Evolutionary conservation across 768 basidiomycete genomes (phyloP).

Genomic region (Mycena galericulata): DNA sequence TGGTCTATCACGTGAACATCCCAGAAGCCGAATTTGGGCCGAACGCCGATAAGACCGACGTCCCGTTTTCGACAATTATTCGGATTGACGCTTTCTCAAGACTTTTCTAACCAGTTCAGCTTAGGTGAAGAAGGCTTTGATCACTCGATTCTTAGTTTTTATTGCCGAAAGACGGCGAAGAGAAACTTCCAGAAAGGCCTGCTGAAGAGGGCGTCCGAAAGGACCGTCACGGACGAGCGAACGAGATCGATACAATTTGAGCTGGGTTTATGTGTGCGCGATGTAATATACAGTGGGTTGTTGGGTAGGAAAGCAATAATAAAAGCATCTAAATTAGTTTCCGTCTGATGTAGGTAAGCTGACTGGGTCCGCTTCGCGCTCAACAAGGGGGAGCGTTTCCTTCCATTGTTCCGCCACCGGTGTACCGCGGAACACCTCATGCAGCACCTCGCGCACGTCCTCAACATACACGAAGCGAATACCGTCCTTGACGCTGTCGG

Average conservation of each 20-base stretch:
- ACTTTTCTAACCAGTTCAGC: too few species aligned
- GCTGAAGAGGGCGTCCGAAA: too few species aligned
- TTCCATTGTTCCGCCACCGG: slow-evolving; percentile 73
- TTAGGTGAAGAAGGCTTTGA: too few species aligned
- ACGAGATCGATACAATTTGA: slow-evolving; percentile 27
- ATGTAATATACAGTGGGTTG: slow-evolving; percentile 16
- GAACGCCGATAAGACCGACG: too few species aligned
- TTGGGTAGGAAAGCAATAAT: background rate
- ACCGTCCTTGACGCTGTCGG: slow-evolving; percentile 94
- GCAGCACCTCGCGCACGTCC: slow-evolving; percentile 89
- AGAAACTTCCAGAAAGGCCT: too few species aligned
- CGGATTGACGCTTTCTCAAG: too few species aligned
- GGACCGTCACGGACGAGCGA: too few species aligned
- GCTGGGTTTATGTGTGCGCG: slow-evolving; percentile 18
- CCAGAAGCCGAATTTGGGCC: too few species aligned
- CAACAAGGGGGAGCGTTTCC: slow-evolving; percentile 58
- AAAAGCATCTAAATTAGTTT: slow-evolving; percentile 21
- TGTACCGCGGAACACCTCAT: slow-evolving; percentile 84
- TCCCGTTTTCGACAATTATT: too few species aligned
- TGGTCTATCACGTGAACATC: too few species aligned
- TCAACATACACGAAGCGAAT: slow-evolving; percentile 97
- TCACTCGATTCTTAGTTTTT: too few species aligned
- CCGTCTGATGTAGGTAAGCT: background rate
- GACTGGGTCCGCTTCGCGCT: background rate
- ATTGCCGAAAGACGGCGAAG: too few species aligned